A percentile compares a stretch with the other conserved stretches of the same genome.
Conservation (phyloP, 805 yeast genomes). For the Pichia pseudocactophila region DNA sequence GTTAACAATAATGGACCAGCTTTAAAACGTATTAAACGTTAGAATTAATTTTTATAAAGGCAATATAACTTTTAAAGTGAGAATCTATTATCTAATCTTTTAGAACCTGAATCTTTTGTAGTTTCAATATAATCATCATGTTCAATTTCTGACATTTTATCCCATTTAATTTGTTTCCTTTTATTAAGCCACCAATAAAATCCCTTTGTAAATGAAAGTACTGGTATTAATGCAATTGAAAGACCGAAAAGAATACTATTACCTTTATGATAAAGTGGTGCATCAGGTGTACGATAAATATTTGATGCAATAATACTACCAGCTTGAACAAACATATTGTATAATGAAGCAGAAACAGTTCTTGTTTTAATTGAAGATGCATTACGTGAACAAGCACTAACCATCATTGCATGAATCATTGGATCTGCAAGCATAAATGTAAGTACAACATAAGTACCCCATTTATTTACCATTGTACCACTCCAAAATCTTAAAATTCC, state of each 20-base stretch:
- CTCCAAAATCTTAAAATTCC: slow-evolving; percentile 23
- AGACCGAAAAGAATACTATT: slow-evolving; percentile 35
- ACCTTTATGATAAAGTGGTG: slow-evolving; percentile 53
- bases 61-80: too few relatives aligned
- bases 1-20: not conserved
- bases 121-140: slow-evolving; percentile 35
- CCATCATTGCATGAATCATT: slow-evolving; percentile 45
- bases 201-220: slow-evolving; percentile 23
- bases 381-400: slow-evolving; percentile 54
- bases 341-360: slow-evolving; percentile 53
- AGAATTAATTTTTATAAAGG: too few relatives aligned
- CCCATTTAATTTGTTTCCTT: slow-evolving; percentile 42
- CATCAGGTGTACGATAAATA: slow-evolving; percentile 48
- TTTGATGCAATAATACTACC: slow-evolving; percentile 47
- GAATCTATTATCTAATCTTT: slow-evolving; percentile 41
- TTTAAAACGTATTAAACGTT: not conserved
- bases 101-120: slow-evolving; percentile 47
- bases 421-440: slow-evolving; percentile 33
- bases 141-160: slow-evolving; percentile 39
- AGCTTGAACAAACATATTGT: slow-evolving; percentile 56
- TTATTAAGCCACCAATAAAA: slow-evolving; percentile 37
- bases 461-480: slow-evolving; percentile 20
- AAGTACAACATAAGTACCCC: slow-evolving; percentile 20
- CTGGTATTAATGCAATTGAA: slow-evolving; percentile 24
- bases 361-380: slow-evolving; percentile 55